Evolutionary conservation across 805 yeast species (phyloP), one percentile per base, ranked within the genome.

Genomic region (Sungouiozyma ichnusensis): DNA sequence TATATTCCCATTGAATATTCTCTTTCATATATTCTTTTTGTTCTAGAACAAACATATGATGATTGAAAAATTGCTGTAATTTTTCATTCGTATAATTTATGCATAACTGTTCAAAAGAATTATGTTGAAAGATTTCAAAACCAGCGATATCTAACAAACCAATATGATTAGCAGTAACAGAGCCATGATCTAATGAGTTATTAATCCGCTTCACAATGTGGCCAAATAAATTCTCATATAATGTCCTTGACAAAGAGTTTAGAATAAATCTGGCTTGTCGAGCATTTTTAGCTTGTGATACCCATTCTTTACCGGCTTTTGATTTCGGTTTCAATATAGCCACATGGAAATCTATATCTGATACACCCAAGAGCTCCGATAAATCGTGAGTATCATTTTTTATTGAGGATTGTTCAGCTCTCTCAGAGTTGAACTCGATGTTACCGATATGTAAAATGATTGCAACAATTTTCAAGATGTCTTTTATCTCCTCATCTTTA

Each of bases 101-200:
- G 65, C 98, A 90, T 57, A 92, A 80, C 63, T 92, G 98, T 64
- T 92, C 98, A 55, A 92, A 92, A 1, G 97, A 88, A 64, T 92
- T 92, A 51, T 77, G 77, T 51, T 85, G 84, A 62, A 92, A 92
- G 57, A 92, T 96, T 66, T 92, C 98, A 61, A 92, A 92, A 9
- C 98, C 98, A 46, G 94, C 94, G 53, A 92, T 92, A 78, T 92
- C 99, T 53, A 92, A 71, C 16, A 92, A 94, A 48, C 99, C 98
- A 55, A 92, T 92, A 51, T 81, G 90, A 41, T 76, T 71, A 17
- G 66, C 62, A 3, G 69, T 62, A 42, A 59, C 54, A 3, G 67
- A 61, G 6, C 67, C 64, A 36, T 64, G 72, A 47, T 71, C 73
- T 9, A 92, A 71, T 40, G 76, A 81, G 3, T 68, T 68, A 58